These are phyloP conservation scores for Aspergillus nanangensis DNA, from an alignment of 495 filamentous ascomycete species.

Conservation along the genomic window DNA sequence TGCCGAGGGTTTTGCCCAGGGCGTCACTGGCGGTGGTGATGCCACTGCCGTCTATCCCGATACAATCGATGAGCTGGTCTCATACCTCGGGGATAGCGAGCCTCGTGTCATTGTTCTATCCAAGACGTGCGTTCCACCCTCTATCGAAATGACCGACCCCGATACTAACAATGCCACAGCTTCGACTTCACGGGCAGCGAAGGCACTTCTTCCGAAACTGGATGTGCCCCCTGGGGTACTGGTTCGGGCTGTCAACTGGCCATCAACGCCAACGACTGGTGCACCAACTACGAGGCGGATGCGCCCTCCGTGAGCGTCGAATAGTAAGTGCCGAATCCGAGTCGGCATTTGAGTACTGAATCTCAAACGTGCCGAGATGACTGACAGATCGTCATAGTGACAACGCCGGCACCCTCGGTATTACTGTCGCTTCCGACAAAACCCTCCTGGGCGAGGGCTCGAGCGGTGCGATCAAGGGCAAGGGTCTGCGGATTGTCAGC, in stretches of 20 bases:
- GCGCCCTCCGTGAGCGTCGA: constrained; percentile 32
- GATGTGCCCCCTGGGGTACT: constrained; percentile 45
- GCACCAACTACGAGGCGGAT: constrained; percentile 33
- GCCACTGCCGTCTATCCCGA: constrained; percentile 35
- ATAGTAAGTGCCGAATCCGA: constrained; percentile 27
- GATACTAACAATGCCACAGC: constrained; percentile 1
- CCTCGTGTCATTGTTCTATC: constrained; percentile 36
- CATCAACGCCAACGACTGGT: constrained; percentile 50
- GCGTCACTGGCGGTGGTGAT: constrained; percentile 36
- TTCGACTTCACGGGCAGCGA: constrained; percentile 43
- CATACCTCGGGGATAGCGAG: constrained; percentile 33
- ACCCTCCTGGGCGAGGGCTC: constrained; percentile 34
- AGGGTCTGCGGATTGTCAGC: constrained; percentile 37
- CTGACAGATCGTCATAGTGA: constrained; percentile 16
- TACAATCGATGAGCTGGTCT: constrained; percentile 37
- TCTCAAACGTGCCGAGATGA: too few relatives aligned
- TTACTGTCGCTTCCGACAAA: constrained; percentile 41
- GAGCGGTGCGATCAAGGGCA: constrained; percentile 36
- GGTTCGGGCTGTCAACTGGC: constrained; percentile 43
- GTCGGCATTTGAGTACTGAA: too few relatives aligned
- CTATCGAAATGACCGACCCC: background rate
- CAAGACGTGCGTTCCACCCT: constrained; percentile 18
- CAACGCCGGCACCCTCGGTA: constrained; percentile 39
- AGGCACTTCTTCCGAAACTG: constrained; percentile 35
- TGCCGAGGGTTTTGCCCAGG: constrained; percentile 39